Percentiles rank a stretch among this genome's conserved stretches.
phyloP scores from a whole-genome alignment of 331 rosid species.

The Saraca asoca region DNA sequence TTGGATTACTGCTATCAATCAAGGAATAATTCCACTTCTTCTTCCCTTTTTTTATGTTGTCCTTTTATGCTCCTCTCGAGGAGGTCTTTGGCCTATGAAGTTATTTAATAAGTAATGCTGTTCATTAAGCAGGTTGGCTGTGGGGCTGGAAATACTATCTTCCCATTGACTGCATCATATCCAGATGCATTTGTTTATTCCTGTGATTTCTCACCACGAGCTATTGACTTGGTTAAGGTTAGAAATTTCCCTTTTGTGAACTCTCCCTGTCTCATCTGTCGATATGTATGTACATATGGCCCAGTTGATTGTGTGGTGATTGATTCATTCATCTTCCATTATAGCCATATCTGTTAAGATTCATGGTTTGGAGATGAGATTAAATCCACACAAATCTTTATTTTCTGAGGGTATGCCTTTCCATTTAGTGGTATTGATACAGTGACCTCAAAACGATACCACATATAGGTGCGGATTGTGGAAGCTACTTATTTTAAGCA shows the following conservation, averaged over 20 bases:
- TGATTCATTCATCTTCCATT: slow-evolving; percentile 26
- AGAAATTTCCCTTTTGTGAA: slow-evolving; percentile 24
- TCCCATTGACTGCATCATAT: slow-evolving; percentile 73
- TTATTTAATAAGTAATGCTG: slow-evolving; percentile 21
- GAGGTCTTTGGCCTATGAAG: slow-evolving; percentile 20
- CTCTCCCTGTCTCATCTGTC: slow-evolving; percentile 8
- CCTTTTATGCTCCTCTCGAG: slow-evolving; percentile 19
- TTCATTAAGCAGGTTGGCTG: slow-evolving; percentile 69
- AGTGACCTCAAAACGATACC: neutral
- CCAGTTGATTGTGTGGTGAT: slow-evolving; percentile 15
- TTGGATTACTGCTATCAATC: slow-evolving; percentile 12
- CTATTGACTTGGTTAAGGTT: slow-evolving; percentile 87
- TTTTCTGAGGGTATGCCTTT: slow-evolving; percentile 6
- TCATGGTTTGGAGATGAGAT: slow-evolving; percentile 2
- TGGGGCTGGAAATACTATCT: slow-evolving; percentile 91
- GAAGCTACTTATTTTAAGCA: too few species aligned
- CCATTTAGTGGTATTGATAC: neutral
- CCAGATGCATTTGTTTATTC: slow-evolving; percentile 79
- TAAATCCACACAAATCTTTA: slow-evolving; percentile 18
- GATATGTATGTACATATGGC: slow-evolving; percentile 24
- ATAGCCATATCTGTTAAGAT: slow-evolving; percentile 9
- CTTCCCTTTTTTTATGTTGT: slow-evolving; percentile 2
- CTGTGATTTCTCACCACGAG: slow-evolving; percentile 91
- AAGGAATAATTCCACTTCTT: neutral
- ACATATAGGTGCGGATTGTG: too few species aligned